Conservation (phyloP, 2,329 filamentous ascomycete species). For the Colletotrichum euphorbiae region DNA sequence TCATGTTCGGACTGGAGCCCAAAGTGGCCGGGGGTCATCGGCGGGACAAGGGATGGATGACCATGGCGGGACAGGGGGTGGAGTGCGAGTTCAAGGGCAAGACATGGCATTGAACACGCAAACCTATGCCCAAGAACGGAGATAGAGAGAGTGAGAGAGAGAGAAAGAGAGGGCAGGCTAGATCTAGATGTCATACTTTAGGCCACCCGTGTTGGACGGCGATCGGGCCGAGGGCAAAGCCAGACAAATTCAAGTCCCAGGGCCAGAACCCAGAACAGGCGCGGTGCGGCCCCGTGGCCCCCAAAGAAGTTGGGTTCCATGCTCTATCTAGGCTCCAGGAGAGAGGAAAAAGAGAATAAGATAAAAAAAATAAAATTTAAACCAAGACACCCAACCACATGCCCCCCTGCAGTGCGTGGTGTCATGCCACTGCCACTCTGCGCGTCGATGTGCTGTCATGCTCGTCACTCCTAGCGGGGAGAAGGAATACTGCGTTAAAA, state of each 20-base stretch:
- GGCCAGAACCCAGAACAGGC: constrained; percentile 1
- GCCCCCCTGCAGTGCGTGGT: constrained; percentile 14
- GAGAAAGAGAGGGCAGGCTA: neutral
- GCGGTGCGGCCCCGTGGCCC: constrained; percentile 16
- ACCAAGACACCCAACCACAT: constrained; percentile 13
- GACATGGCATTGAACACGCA: neutral
- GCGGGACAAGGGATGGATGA: constrained; percentile 16
- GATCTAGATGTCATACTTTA: constrained; percentile 1
- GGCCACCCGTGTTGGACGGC: neutral
- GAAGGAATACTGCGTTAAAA: neutral
- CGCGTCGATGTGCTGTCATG: constrained; percentile 27
- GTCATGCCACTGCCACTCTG: constrained; percentile 29
- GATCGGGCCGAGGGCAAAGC: neutral
- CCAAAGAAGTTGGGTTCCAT: constrained; percentile 29
- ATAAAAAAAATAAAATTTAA: neutral
- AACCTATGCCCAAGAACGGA: neutral
- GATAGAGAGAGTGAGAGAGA: too few species aligned
- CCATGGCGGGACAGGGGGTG: neutral
- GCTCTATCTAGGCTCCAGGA: neutral
- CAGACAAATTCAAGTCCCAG: neutral
- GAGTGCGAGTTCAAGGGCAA: neutral
- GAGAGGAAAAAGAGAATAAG: too few species aligned
- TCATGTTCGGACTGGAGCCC: constrained; percentile 29
- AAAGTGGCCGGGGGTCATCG: neutral
- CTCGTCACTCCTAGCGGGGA: neutral